Evolutionary conservation across 1,284 basidiomycete species (phyloP), one percentile per base, ranked within the genome.

Genomic region (Boletus sp.): DNA sequence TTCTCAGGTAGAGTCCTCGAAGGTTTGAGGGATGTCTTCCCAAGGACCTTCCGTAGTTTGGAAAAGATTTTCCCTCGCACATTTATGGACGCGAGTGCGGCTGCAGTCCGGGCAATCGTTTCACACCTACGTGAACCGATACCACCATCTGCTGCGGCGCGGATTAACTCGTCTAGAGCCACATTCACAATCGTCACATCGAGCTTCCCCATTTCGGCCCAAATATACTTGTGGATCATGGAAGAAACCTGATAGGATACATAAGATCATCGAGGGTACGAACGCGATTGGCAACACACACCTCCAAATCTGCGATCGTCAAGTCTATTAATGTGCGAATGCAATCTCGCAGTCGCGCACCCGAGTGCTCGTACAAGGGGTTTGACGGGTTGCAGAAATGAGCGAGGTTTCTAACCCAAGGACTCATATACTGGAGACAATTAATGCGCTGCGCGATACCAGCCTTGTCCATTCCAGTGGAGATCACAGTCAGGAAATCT

Each of bases 401-500:
- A 2, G 80, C 73, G 2, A 95, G 71, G 59, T 94, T 93, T 63
- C 77, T 82, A 39, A 94, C 76, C 92, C 92, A 95, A 2, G 92
- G 90, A 37, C 77, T 79, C 71, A 94, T 76, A 60, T 92, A 93
- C 51, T 86, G 81, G 16, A 93, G 65, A 58, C 84, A 91, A 45
- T 78, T 78, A 23, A 88, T 78, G 46, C 84, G 81, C 48, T 83
- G 82, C 2, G 77, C 68, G 20, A 62, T 52, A 2, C 65, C 65
- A 6, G 72, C 65, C 61, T 80, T 81, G 48, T 81, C 76, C 65
- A 88, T 78, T 22, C 78, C 75, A 4, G 78, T 74, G 23, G 81
- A 80, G 41, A 93, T 87, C 68, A 94, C 91, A 17, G 82, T 81
- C 47, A 94, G 73, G 69, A 94, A 91, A 65, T 94, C 91, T 17